Evolutionary conservation across 306 rosid species (phyloP), one percentile per base, ranked within the genome.

Genomic region (Corylus avellana): DNA sequence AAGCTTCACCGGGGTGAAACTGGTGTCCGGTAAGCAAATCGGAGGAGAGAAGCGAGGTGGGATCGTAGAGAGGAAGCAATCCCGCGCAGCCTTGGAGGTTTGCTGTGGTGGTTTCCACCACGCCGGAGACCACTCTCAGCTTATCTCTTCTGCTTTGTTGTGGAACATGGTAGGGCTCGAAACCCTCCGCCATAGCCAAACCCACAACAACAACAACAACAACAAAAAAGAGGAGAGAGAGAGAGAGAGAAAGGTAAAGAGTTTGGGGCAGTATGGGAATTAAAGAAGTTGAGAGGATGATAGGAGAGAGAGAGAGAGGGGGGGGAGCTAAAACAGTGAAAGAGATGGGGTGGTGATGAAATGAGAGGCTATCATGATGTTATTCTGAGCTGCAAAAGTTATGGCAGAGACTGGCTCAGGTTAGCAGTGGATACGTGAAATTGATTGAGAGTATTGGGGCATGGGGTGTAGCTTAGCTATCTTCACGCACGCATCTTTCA

Each of bases 131-230:
- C 55, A 92, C 86, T 56, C 97, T 77, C 35, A 92, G 96, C 81
- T 92, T 92, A 39, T 91, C 96, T 79, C 97, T 84, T 74, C 97
- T 79, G 74, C 97, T 93, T 74, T 93, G 96, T 56, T 91, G 97
- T 3, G 97, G 96, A 17, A 89, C 90, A 83, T 93, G 97, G 78
- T 84, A 88, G n/a, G 91, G 79, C 69, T 88, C 94, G 62, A 83
- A 91, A 75, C 90, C 89, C 84, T 91, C 93, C 64, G 89, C 96
- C 97, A 93, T 92, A 77, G 79, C 74, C 17, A 11, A 11, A 7
- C 39, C 1, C 7, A 35, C 3, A 32, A 32, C 35, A 2, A 48
- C n/a, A 32, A 32, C 35, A 2, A 48, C n/a, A 27, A 14, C 22
- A 29, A 11, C 2, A 56, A 18, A 9, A 2, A 75, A 75, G 35